phyloP scores from a whole-genome alignment of 495 filamentous ascomycete genomes.

The Xylaria nigripes region DNA sequence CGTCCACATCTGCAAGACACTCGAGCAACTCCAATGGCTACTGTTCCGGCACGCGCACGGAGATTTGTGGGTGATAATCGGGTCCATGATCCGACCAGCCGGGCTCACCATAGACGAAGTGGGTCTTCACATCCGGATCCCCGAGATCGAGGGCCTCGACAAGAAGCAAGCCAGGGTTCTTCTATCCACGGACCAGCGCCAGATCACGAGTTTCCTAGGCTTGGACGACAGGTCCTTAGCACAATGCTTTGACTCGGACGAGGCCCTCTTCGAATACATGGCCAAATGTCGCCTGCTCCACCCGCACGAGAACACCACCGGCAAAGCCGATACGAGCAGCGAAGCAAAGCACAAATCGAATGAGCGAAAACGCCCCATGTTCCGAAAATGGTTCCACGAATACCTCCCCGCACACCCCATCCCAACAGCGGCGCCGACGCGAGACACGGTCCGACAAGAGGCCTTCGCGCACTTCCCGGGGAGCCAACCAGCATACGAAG shows the following conservation, averaged over 20 bases:
- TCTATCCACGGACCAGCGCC: constrained; percentile 45
- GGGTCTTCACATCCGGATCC: constrained; percentile 52
- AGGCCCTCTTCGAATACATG: constrained; percentile 50
- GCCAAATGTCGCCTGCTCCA: constrained; percentile 47
- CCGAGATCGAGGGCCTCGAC: constrained; percentile 51
- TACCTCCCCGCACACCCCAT: constrained; percentile 37
- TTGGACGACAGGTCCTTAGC: constrained; percentile 35
- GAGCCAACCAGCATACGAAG: constrained; percentile 17
- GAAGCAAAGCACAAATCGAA: constrained; percentile 38
- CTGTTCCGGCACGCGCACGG: constrained; percentile 55
- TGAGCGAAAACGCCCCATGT: constrained; percentile 43
- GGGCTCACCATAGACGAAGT: constrained; percentile 55
- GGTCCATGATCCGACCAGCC: constrained; percentile 48
- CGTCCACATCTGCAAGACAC: constrained; percentile 41
- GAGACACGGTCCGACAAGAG: constrained; percentile 26
- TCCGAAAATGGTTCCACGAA: constrained; percentile 45
- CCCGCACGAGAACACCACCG: not conserved
- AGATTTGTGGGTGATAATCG: constrained; percentile 60
- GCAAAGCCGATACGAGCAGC: not conserved
- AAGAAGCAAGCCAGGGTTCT: constrained; percentile 47
- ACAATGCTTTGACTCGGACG: constrained; percentile 38
- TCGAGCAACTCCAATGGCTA: constrained; percentile 46
- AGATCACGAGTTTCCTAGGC: constrained; percentile 51
- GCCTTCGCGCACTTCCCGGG: constrained; percentile 30
- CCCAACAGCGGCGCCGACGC: constrained; percentile 11